phyloP scores from a whole-genome alignment of 306 rosid species.

The Ammopiptanthus mongolicus region DNA sequence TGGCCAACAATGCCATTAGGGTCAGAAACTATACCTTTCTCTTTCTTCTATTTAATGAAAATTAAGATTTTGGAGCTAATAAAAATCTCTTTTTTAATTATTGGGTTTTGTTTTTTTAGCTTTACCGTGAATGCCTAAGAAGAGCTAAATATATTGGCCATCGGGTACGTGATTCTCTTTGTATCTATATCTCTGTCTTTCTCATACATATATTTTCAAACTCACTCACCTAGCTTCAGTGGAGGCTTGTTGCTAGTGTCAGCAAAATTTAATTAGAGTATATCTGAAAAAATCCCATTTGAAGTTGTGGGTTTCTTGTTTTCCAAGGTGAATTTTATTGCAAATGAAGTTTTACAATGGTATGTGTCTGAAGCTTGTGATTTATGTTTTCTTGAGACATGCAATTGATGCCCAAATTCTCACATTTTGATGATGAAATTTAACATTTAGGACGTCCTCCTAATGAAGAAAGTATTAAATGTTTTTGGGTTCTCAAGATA shows the following conservation, averaged over 20 bases:
- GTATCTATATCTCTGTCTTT: neutral
- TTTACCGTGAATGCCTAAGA: constrained; percentile 89
- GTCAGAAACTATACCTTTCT: constrained; percentile 30
- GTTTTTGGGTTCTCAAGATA: neutral
- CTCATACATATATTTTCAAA: neutral
- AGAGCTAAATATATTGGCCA: constrained; percentile 86
- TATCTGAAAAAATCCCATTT: neutral
- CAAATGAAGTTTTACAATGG: neutral
- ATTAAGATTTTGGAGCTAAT: neutral
- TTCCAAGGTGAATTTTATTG: neutral
- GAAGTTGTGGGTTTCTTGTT: neutral
- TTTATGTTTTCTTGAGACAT: neutral
- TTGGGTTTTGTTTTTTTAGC: constrained; percentile 33
- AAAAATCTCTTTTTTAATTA: neutral
- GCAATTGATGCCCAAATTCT: neutral
- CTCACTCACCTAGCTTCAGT: neutral
- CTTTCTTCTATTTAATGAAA: neutral
- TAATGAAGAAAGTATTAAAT: neutral
- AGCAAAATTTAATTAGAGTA: neutral
- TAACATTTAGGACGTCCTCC: neutral
- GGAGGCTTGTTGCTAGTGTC: constrained; percentile 1
- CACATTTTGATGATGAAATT: neutral
- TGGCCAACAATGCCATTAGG: constrained; percentile 84
- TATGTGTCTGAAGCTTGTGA: neutral
- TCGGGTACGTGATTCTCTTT: constrained; percentile 41